phyloP scores from a whole-genome alignment of 2,329 filamentous ascomycete genomes.

The Onygenales sp. region DNA sequence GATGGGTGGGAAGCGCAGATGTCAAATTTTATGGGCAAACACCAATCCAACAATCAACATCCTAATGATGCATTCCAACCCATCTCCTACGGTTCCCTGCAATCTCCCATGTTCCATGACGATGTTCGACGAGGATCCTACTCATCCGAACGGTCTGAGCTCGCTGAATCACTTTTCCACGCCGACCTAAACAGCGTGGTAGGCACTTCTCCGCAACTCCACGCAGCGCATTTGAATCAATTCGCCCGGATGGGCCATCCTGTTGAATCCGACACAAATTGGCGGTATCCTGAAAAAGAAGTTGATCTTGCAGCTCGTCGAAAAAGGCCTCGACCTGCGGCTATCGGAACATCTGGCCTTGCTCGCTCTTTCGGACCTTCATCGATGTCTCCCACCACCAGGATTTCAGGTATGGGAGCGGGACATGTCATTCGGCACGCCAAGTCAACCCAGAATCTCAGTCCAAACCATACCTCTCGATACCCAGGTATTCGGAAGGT shows the following conservation, averaged over 20 bases:
- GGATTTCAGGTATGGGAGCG: slow-evolving; percentile 22
- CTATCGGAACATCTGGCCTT: slow-evolving; percentile 33
- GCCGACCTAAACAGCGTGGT: slow-evolving; percentile 1
- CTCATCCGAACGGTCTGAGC: slow-evolving; percentile 23
- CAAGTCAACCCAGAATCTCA: slow-evolving; percentile 37
- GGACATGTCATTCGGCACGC: slow-evolving; percentile 35
- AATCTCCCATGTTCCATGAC: slow-evolving; percentile 20
- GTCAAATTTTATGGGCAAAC: neutral
- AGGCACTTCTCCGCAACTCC: slow-evolving; percentile 8
- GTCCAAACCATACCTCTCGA: slow-evolving; percentile 20
- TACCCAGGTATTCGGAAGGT: slow-evolving; percentile 39
- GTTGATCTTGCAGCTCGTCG: slow-evolving; percentile 37
- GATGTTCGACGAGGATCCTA: slow-evolving; percentile 21
- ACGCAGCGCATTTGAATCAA: neutral
- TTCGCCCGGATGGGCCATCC: slow-evolving; percentile 17
- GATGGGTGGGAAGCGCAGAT: slow-evolving; percentile 7
- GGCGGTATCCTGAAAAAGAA: slow-evolving; percentile 30
- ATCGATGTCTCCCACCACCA: slow-evolving; percentile 33
- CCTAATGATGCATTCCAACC: slow-evolving; percentile 18
- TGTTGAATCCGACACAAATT: slow-evolving; percentile 17
- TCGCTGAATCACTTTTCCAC: neutral
- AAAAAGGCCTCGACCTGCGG: slow-evolving; percentile 37
- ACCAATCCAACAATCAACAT: neutral
- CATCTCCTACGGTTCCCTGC: slow-evolving; percentile 23
- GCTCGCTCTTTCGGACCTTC: slow-evolving; percentile 30